Conservation (phyloP, 352 stramenopile species). For the Thraustotheca clavata region DNA sequence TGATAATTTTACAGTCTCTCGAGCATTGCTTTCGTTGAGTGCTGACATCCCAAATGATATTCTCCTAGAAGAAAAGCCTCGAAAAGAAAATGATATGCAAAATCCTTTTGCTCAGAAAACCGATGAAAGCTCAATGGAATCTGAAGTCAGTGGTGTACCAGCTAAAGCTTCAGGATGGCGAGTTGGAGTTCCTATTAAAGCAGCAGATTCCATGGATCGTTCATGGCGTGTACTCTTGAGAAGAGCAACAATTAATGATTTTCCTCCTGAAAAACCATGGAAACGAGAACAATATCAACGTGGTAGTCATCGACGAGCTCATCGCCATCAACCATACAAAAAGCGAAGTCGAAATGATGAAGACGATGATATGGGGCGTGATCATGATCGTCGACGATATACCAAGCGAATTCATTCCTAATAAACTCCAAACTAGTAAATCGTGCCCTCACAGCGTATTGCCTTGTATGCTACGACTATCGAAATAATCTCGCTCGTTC, state of each 20-base stretch:
- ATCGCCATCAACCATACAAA: neutral
- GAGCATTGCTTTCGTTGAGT: constrained; percentile 50
- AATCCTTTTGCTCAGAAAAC: neutral
- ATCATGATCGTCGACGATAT: constrained; percentile 25
- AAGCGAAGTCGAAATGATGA: constrained; percentile 13
- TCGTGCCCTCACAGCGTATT: neutral
- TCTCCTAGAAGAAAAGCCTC: neutral
- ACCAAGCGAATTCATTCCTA: neutral
- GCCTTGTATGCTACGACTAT: too few species aligned
- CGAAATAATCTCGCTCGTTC: too few species aligned
- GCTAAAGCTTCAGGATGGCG: constrained; percentile 41
- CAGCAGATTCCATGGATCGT: constrained; percentile 33
- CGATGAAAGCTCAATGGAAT: constrained; percentile 24
- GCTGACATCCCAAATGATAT: constrained; percentile 32
- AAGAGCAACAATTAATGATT: constrained; percentile 63
- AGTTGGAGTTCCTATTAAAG: constrained; percentile 41
- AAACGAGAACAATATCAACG: constrained; percentile 29
- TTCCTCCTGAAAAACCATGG: constrained; percentile 62
- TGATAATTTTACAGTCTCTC: constrained; percentile 53
- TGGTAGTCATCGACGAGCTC: neutral
- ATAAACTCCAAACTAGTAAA: neutral
- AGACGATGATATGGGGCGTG: constrained; percentile 24
- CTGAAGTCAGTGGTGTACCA: constrained; percentile 21
- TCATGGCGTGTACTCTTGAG: constrained; percentile 65
- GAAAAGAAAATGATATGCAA: constrained; percentile 7